Evolutionary conservation across 345 rosid genomes (phyloP), one percentile per base, ranked within the genome.

Genomic region (Eucalyptus albens): DNA sequence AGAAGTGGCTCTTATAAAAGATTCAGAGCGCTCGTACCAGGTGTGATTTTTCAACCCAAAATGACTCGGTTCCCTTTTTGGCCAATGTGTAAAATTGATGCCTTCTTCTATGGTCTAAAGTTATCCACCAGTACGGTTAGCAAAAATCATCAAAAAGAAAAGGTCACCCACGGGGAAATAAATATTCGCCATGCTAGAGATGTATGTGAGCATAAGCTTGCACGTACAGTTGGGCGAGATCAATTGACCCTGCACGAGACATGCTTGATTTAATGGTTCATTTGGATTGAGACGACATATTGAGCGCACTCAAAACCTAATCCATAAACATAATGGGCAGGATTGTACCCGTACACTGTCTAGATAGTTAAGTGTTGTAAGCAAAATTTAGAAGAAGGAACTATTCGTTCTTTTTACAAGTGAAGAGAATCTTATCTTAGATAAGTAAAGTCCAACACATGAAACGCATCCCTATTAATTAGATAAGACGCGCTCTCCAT

Each of bases 1-100:
- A 45, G 89, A 86, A 86, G 90, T 86, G 92, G 92, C 44, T 88
- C 92, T 31, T 16, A 88, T 69, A 72, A 77, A 86, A 89, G 87
- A 91, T 92, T 89, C 91, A 62, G 31, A 89, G 11, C 47, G 85
- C 85, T 40, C 47, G 83, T 40, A 77, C 83, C 47, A 40, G 83
- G 27, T 77, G 83, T 37, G 47, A 37, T 37, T 77, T 19, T 19
- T 37, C 44, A 65, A 65, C 40, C 40, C 37, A 65, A 65, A 15
- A 65, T 62, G 77, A 65, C 40, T 65, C 21, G 77, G 40, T n/a
- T 7, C 81, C 44, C 24, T 33, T 69, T 29, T 33, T 17, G 44
- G 82, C 44, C 21, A 33, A 24, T 56, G 62, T 33, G 26, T 69
- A 31, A 69, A 77, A 56, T 56, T 2, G 47, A 77, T 77, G 47